Conservation (phyloP, 129 eudicot species). For the Escallonia herrerae region DNA sequence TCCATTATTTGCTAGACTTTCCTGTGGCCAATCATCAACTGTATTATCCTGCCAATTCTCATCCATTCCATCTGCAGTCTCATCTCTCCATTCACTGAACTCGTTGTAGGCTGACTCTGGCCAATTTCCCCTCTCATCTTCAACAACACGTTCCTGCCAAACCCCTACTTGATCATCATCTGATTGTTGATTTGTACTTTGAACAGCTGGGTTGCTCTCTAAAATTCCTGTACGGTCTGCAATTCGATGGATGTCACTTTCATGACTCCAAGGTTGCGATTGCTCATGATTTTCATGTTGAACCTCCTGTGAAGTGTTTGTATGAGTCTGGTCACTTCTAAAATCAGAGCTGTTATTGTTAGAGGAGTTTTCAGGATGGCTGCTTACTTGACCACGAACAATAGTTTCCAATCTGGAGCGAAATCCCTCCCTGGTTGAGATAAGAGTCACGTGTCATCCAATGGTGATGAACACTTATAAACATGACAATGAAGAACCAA, state of each 20-base stretch:
- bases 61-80: conserved; percentile 26
- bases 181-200: conserved; percentile 31
- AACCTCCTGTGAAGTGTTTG: conserved; percentile 40
- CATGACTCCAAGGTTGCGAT: conserved; percentile 35
- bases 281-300: conserved; percentile 51
- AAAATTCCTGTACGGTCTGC: conserved; percentile 39
- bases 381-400: conserved; percentile 76
- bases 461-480: no score
- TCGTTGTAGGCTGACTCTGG: conserved; percentile 41
- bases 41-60: conserved; percentile 55
- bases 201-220: conserved; percentile 31
- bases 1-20: conserved; percentile 36
- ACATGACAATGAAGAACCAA: no score
- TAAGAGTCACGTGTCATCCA: neutral
- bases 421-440: conserved; percentile 75
- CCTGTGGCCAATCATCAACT: conserved; percentile 45
- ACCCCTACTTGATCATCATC: conserved; percentile 33
- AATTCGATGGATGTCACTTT: conserved; percentile 29
- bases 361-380: conserved; percentile 36
- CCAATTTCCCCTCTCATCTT: conserved; percentile 53
- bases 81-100: conserved; percentile 53
- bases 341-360: conserved; percentile 26
- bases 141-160: conserved; percentile 49
- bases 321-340: conserved; percentile 31
- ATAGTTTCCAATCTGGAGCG: conserved; percentile 73